phyloP scores from a whole-genome alignment of 2,329 filamentous ascomycete species.

The Phialocephala sp. region DNA sequence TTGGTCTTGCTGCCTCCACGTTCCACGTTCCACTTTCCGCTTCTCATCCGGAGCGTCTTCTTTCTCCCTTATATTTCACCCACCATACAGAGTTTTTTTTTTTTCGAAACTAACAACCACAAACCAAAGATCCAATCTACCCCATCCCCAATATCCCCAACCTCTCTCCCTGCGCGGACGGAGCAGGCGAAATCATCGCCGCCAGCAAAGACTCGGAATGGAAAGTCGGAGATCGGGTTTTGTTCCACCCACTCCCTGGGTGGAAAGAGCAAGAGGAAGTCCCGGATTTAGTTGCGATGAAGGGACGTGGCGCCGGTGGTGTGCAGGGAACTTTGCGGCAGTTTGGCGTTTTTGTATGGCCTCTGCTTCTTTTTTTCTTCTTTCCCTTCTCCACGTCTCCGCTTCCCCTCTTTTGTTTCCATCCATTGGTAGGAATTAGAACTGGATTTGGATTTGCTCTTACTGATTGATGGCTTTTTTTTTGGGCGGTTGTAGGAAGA shows the following conservation, averaged over 20 bases:
- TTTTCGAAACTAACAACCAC: neutral
- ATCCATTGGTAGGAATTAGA: no score
- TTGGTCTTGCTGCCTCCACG: no score
- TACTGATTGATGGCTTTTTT: no score
- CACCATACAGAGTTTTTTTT: no score
- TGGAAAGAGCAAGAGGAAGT: slow-evolving; percentile 8
- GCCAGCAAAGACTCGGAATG: neutral
- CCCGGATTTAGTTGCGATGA: slow-evolving; percentile 2
- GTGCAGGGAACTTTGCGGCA: slow-evolving; percentile 8
- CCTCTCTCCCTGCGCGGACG: slow-evolving; percentile 10
- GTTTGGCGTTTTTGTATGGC: slow-evolving; percentile 3
- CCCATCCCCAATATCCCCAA: neutral
- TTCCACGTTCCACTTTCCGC: no score
- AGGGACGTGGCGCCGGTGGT: slow-evolving; percentile 7
- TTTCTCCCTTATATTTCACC: no score
- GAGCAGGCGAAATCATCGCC: slow-evolving; percentile 1
- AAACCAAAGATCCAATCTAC: slow-evolving; percentile 12
- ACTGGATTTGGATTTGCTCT: no score
- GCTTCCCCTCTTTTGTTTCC: neutral
- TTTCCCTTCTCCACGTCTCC: no score
- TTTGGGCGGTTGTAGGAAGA: no score
- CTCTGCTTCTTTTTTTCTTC: neutral
- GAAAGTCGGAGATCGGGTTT: slow-evolving; percentile 13
- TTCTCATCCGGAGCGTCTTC: no score
- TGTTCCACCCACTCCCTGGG: slow-evolving; percentile 5